Conservation (phyloP, 2,329 filamentous ascomycete species). For the Eurotiales sp. region DNA sequence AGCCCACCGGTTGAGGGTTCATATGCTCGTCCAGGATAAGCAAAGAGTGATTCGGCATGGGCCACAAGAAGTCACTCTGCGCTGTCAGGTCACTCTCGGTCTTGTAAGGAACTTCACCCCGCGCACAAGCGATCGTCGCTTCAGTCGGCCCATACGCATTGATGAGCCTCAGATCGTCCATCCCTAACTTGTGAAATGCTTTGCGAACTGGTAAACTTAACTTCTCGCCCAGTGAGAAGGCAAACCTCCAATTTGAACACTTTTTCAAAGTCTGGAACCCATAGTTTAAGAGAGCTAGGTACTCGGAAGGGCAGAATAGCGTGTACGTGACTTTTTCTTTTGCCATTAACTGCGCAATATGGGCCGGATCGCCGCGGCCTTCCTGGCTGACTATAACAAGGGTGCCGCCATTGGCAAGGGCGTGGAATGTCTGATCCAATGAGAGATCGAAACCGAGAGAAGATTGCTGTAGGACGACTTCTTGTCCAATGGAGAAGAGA, state of each 20-base stretch:
- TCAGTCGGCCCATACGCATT: constrained; percentile 18
- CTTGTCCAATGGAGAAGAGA: constrained; percentile 9
- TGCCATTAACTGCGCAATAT: constrained; percentile 16
- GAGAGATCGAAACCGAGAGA: constrained; percentile 16
- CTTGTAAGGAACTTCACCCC: not conserved
- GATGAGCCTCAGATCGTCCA: constrained; percentile 13
- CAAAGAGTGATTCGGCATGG: constrained; percentile 33
- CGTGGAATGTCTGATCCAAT: constrained; percentile 17
- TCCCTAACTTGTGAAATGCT: constrained; percentile 12
- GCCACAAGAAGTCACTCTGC: constrained; percentile 20
- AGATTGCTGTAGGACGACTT: constrained; percentile 16
- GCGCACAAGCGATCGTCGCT: constrained; percentile 10
- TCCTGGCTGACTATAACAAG: constrained; percentile 14
- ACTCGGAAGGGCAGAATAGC: constrained; percentile 20
- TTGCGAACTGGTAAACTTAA: not conserved
- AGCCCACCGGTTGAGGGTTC: constrained; percentile 33
- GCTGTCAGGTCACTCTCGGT: constrained; percentile 17
- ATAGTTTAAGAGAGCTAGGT: constrained; percentile 16
- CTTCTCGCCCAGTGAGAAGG: constrained; percentile 4
- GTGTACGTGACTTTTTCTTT: constrained; percentile 19
- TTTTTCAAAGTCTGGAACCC: constrained; percentile 13
- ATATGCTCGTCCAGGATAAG: constrained; percentile 41
- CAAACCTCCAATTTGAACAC: constrained; percentile 1
- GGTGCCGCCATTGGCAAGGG: constrained; percentile 17
- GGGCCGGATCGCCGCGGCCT: not conserved